Evolutionary conservation across 805 yeast species (phyloP).

Genomic region (Kodamaea sagamina): DNA sequence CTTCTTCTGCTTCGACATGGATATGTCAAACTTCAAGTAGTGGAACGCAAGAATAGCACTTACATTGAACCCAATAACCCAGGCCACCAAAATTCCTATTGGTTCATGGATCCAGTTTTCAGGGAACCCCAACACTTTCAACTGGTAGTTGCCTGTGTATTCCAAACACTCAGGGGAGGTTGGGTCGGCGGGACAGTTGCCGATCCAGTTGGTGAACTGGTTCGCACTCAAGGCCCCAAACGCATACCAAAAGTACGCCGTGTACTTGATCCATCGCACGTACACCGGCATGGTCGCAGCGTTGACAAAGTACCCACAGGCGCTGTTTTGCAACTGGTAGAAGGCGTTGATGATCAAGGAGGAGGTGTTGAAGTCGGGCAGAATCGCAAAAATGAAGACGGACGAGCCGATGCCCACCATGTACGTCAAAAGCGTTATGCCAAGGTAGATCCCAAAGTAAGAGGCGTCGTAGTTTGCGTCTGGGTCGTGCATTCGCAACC

Average conservation of each 20-base stretch:
- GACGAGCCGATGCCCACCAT: constrained; percentile 24
- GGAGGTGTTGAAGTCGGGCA: constrained; percentile 63
- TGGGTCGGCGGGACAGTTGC: constrained; percentile 53
- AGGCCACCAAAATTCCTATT: constrained; percentile 56
- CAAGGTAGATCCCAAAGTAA: constrained; percentile 25
- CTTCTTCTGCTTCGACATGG: constrained; percentile 45
- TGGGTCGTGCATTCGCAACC: constrained; percentile 45
- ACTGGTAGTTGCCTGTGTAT: constrained; percentile 55
- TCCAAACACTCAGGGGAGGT: constrained; percentile 33
- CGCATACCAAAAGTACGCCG: constrained; percentile 76
- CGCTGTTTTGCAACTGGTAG: constrained; percentile 72
- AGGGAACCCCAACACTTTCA: constrained; percentile 61
- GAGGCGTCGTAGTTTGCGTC: constrained; percentile 16
- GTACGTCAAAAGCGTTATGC: constrained; percentile 20
- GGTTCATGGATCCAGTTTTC: constrained; percentile 68
- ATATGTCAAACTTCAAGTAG: constrained; percentile 51
- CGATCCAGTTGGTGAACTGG: constrained; percentile 62
- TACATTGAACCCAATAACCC: constrained; percentile 56
- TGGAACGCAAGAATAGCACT: constrained; percentile 51
- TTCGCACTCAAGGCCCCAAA: constrained; percentile 69
- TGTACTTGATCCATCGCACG: constrained; percentile 80
- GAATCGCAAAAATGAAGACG: constrained; percentile 40
- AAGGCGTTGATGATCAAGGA: constrained; percentile 61
- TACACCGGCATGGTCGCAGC: constrained; percentile 77
- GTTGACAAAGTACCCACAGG: constrained; percentile 80